These are phyloP conservation scores for Guadua angustifolia DNA, from an alignment of 176 grass and related monocot species.

Conservation along the genomic window DNA sequence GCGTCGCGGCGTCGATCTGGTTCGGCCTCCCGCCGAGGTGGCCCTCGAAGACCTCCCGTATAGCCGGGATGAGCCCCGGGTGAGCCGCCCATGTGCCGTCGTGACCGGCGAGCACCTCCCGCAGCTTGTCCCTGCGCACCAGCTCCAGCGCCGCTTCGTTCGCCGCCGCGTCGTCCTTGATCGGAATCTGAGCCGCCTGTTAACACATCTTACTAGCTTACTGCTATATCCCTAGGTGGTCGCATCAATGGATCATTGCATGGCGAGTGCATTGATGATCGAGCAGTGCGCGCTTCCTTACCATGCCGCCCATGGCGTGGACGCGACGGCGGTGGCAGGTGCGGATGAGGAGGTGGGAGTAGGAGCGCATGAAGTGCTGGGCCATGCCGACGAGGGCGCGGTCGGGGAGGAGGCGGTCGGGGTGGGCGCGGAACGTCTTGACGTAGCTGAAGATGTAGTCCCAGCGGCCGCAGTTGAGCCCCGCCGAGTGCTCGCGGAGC, in stretches of 20 bases:
- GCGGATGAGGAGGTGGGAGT: constrained; percentile 89
- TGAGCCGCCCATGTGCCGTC: constrained; percentile 97
- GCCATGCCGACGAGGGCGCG: constrained; percentile 87
- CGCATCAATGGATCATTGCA: background rate
- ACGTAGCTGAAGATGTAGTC: constrained; percentile 99
- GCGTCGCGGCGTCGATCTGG: constrained; percentile 59
- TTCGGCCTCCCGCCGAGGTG: constrained; percentile 65
- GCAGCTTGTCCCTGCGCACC: constrained; percentile 83
- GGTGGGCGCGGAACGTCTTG: constrained; percentile 84
- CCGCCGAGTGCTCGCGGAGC: constrained; percentile 82
- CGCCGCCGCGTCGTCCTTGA: constrained; percentile 73
- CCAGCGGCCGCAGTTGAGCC: constrained; percentile 96
- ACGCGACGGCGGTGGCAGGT: constrained; percentile 89
- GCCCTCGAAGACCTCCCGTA: constrained; percentile 67
- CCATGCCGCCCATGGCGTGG: constrained; percentile 99
- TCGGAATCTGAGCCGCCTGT: constrained; percentile 94
- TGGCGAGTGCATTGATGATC: background rate
- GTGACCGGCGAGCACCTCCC: constrained; percentile 81
- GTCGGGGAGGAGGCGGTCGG: constrained; percentile 88
- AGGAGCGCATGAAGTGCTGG: constrained; percentile 98
- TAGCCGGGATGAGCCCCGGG: constrained; percentile 88
- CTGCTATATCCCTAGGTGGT: background rate
- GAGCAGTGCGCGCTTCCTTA: background rate
- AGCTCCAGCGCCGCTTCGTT: constrained; percentile 87
- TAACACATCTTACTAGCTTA: constrained; percentile 14